A percentile compares a stretch with the other conserved stretches of the same genome.
Evolutionary conservation across 129 eudicot species (phyloP).

Genomic region (Flaveria robusta): DNA sequence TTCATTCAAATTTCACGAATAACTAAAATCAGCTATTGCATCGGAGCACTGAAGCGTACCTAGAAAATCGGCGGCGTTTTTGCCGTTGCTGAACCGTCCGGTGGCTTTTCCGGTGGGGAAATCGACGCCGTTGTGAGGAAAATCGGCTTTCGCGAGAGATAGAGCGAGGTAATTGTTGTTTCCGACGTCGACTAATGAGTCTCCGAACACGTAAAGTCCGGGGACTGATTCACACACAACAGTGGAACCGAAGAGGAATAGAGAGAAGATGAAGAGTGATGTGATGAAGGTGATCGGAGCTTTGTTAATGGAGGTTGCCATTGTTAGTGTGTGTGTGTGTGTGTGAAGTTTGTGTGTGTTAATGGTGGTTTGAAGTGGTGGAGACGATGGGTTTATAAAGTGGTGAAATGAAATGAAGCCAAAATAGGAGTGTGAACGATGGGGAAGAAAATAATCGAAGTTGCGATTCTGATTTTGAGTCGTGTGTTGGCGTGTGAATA

Average conservation of each 20-base stretch:
- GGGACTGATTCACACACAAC: constrained; percentile 36
- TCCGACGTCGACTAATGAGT: constrained; percentile 78
- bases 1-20: background rate
- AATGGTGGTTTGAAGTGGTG: background rate
- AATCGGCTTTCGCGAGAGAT: constrained; percentile 69
- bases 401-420: constrained; percentile 5
- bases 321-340: background rate
- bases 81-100: constrained; percentile 87
- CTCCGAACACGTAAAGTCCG: constrained; percentile 68
- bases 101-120: constrained; percentile 67
- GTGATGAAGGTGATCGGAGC: constrained; percentile 15
- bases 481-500: constrained; percentile 41
- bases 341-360: constrained; percentile 9
- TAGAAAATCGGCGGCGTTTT: constrained; percentile 80
- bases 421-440: constrained; percentile 43
- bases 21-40: background rate
- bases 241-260: constrained; percentile 24
- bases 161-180: constrained; percentile 61
- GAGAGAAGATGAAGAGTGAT: background rate
- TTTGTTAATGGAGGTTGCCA: constrained; percentile 23
- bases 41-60: constrained; percentile 39
- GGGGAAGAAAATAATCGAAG: constrained; percentile 20
- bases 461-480: constrained; percentile 27
- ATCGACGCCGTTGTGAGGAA: constrained; percentile 83
- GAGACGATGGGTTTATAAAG: constrained; percentile 28